Conservation (phyloP, 306 rosid genomes). For the Chamaecrista fasciculata region DNA sequence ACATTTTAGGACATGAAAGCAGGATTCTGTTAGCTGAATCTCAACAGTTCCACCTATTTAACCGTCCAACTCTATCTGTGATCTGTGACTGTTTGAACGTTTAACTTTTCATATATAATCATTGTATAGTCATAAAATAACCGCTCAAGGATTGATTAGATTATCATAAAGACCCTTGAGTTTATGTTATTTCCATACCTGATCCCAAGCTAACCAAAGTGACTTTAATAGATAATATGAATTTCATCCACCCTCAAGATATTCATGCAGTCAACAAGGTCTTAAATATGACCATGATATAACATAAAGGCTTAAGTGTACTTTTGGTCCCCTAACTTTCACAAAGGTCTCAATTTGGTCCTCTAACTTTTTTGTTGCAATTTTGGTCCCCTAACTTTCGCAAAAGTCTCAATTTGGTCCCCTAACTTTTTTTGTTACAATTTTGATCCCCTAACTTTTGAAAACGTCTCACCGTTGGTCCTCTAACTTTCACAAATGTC, state of each 20-base stretch:
- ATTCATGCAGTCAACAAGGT: neutral
- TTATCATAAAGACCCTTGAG: neutral
- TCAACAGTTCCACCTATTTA: slow-evolving; percentile 1
- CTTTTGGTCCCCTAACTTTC: no score
- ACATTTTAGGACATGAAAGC: neutral
- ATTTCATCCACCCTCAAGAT: slow-evolving; percentile 1
- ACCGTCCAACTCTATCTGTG: neutral
- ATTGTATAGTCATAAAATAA: slow-evolving; percentile 1
- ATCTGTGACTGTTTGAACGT: neutral
- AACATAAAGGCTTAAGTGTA: no score
- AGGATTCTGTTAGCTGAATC: slow-evolving; percentile 6
- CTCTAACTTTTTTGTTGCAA: no score
- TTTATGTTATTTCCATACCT: neutral
- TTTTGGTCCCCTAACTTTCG: no score
- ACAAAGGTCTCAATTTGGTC: no score
- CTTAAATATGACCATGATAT: slow-evolving; percentile 2
- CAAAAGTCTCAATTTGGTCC: no score
- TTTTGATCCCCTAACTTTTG: no score
- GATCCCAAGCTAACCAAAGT: neutral
- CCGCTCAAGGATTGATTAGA: neutral
- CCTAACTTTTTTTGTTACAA: no score
- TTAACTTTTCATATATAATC: neutral
- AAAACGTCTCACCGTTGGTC: no score
- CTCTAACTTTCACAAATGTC: no score
- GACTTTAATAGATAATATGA: slow-evolving; percentile 12